Evolutionary conservation across 148 eudicot species (phyloP).

Genomic region (Vaccinium vitisidaea): DNA sequence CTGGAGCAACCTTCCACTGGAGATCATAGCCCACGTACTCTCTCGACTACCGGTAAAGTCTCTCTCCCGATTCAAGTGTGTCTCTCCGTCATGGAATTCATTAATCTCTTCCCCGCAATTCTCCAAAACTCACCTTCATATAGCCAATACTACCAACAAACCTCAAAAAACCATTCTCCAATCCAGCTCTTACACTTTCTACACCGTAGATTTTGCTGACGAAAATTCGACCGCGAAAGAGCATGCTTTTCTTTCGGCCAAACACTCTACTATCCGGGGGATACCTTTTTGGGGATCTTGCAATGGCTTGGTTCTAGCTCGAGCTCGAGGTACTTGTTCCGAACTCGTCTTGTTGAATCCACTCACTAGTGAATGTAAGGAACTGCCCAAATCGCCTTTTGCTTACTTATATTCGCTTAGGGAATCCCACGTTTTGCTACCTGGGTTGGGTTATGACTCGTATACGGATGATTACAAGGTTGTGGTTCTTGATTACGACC

Average conservation of each 20-base stretch:
- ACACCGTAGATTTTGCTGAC: neutral
- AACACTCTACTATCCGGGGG: neutral
- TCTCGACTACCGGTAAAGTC: too few relatives aligned
- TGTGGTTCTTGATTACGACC: neutral
- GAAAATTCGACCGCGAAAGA: neutral
- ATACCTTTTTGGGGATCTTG: neutral
- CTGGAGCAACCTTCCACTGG: too few relatives aligned
- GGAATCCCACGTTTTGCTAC: neutral
- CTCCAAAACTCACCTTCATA: too few relatives aligned
- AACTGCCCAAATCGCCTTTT: neutral
- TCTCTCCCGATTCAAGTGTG: too few relatives aligned
- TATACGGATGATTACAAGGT: neutral
- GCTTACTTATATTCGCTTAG: neutral
- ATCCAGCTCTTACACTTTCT: neutral
- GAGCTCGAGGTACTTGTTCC: too few relatives aligned
- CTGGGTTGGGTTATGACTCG: neutral
- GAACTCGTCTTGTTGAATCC: neutral
- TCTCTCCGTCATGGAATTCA: too few relatives aligned
- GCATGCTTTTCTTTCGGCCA: neutral
- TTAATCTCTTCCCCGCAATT: too few relatives aligned
- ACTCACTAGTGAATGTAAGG: neutral
- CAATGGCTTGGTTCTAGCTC: neutral
- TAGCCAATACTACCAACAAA: neutral
- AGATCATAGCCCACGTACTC: too few relatives aligned
- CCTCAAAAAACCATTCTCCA: neutral